phyloP scores from a whole-genome alignment of 148 eudicot genomes.

The Diospyros kaki region DNA sequence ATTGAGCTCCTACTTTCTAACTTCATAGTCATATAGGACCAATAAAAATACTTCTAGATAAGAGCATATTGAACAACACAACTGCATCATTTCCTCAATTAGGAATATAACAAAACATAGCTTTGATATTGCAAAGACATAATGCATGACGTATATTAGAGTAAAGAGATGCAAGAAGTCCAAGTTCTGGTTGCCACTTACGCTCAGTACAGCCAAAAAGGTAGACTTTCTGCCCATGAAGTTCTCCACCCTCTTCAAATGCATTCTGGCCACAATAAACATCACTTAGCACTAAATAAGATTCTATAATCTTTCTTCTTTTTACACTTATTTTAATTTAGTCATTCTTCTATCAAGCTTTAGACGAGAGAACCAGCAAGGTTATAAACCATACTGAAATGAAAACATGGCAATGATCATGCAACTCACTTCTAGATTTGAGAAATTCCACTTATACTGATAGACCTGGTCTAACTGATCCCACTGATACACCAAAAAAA shows the following conservation, averaged over 20 bases:
- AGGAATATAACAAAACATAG: not conserved
- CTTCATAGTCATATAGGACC: not conserved
- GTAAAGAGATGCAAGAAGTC: not conserved
- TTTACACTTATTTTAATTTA: not conserved
- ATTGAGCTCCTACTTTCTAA: not conserved
- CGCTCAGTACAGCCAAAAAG: conserved; percentile 95
- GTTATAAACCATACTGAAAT: not conserved
- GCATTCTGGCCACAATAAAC: conserved; percentile 59
- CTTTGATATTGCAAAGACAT: not conserved
- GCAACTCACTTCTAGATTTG: conserved; percentile 74
- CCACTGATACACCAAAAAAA: conserved; percentile 54
- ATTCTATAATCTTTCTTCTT: no score
- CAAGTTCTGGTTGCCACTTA: conserved; percentile 31
- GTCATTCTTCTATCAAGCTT: not conserved
- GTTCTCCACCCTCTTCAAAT: conserved; percentile 89
- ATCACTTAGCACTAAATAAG: not conserved
- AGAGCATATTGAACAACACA: not conserved
- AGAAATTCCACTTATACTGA: conserved; percentile 83
- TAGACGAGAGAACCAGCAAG: not conserved
- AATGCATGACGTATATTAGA: not conserved
- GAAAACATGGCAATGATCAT: not conserved
- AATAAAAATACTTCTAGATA: not conserved
- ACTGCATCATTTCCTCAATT: not conserved
- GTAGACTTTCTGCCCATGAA: conserved; percentile 69
- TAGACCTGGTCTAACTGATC: conserved; percentile 82